Base-by-base conservation (phyloP, 2,329 filamentous ascomycete species). In the Calonectria multiphialidica region DNA sequence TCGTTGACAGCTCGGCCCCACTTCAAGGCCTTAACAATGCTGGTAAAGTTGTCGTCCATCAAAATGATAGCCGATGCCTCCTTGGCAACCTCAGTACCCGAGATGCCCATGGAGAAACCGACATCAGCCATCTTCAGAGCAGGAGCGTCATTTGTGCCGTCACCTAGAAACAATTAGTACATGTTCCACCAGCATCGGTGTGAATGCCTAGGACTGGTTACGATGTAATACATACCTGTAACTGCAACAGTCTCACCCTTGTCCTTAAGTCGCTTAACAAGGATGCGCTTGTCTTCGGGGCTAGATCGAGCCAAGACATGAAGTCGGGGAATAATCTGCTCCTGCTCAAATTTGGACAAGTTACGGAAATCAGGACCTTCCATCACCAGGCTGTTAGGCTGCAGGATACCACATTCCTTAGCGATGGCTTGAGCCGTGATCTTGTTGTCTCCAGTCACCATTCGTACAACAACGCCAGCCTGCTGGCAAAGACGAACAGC, bases 21-120 rank as follows among this genome's bases (percentile, higher is more conserved):
- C 77, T 93, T 93, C 77, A 96, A 87, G 16, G 94, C 94, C 83
- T 95, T 95, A 75, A 96, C 93, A 73, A 96, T 96, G n/a, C 93
- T 95, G 33, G 92, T 89, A 83, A 96, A 96, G 84, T 96, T 96
- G 83, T 96, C 94, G 80, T 96, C 94, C 94, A 96, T 95, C 16
- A 96, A 87, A 77, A 96, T 95, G 73, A 96, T 96, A 44, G 93
- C 93, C 9, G 94, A 96, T 1, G 94, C 94, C 83, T 96, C 94
- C 83, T 96, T 96, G 55, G 94, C 94, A 45, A 96, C 94, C 82
- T 96, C 94, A 0, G 94, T 96, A 73, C 94, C 94, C 16, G 94
- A 90, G 66, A 96, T 94, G 76, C 94, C 94, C 94, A 96, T 96
- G 21, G 94, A 95, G 83, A 96, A 96, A 30, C 94, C 94, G 61